Base-by-base conservation (phyloP, 305 asterid genomes). In the Stenogyne calaminthoides region DNA sequence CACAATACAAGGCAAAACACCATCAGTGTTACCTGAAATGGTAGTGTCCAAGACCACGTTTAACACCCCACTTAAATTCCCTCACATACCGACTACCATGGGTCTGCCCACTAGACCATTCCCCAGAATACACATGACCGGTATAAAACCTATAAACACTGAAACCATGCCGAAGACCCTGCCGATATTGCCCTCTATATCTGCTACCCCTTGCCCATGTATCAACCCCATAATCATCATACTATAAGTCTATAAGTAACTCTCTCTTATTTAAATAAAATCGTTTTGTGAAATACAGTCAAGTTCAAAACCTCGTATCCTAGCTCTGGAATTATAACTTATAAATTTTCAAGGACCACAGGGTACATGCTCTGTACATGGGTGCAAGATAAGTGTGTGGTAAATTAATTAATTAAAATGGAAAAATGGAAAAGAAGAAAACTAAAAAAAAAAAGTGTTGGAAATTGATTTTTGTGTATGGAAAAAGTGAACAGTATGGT, bases 181-280 rank as follows among this genome's bases (percentile, higher is more conserved):
- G 96, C 77, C 93, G 81, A 67, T 92, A 89, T 79, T 92, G 98
- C 67, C 98, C 98, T 70, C 96, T 79, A 71, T 93, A 88, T 16
- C 97, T 81, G 74, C 98, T 93, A 2, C 98, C 98, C 75, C 92
- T 84, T 0, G 95, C 97, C 98, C 98, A 93, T 0, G 97, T 91
- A 80, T 93, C 98, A 3, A 93, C 96, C 3, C 98, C 98, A 77
- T 85, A 85, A 19, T 97, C 98, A 64, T 92, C 98, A 73, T 92
- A 92, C 80, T 90, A n/a, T n/a, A n/a, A n/a, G n/a, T n/a, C n/a
- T n/a, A n/a, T n/a, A n/a, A n/a, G n/a, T n/a, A n/a, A n/a, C n/a
- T n/a, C n/a, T n/a, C n/a, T n/a, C n/a, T n/a, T n/a, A n/a, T n/a
- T n/a, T n/a, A n/a, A n/a, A n/a, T n/a, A n/a, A n/a, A n/a, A n/a